phyloP scores from a whole-genome alignment of 2,329 filamentous ascomycete genomes.

The Claviceps capensis region DNA sequence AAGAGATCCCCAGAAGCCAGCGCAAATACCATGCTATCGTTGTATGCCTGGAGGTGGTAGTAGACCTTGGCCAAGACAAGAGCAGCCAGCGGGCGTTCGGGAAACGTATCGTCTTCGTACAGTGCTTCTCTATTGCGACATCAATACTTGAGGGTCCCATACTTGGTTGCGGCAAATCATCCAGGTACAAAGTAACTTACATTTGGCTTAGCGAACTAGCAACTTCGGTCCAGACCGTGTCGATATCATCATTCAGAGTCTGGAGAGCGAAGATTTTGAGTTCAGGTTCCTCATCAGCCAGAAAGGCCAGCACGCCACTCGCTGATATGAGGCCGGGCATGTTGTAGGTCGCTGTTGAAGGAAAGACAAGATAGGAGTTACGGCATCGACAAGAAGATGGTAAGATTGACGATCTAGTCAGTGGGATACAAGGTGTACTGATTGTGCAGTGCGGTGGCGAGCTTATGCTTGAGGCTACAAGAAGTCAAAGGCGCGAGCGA shows the following conservation, averaged over 20 bases:
- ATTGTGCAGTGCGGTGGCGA: not conserved
- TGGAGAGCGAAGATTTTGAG: constrained; percentile 91
- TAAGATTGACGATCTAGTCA: not conserved
- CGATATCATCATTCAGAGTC: constrained; percentile 90
- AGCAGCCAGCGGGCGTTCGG: constrained; percentile 85
- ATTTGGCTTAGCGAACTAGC: constrained; percentile 86
- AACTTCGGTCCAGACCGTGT: constrained; percentile 95
- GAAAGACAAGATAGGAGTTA: constrained; percentile 3
- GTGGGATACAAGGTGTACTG: not conserved
- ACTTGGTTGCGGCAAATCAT: not conserved
- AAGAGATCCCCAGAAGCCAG: constrained; percentile 90
- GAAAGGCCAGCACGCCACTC: constrained; percentile 85
- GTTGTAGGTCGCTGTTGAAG: constrained; percentile 11
- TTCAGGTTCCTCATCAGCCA: constrained; percentile 87
- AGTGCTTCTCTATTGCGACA: constrained; percentile 62
- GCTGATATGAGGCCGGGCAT: constrained; percentile 95
- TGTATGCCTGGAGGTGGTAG: constrained; percentile 97
- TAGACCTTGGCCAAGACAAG: constrained; percentile 96
- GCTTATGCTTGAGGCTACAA: not conserved
- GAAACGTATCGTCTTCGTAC: constrained; percentile 92
- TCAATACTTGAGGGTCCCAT: not conserved
- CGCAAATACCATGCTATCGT: constrained; percentile 98
- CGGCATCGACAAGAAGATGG: not conserved
- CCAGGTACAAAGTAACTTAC: constrained; percentile 33
- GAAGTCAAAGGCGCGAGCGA: constrained; percentile 11